phyloP scores from a whole-genome alignment of 495 filamentous ascomycete species.

The Glonium stellatum region DNA sequence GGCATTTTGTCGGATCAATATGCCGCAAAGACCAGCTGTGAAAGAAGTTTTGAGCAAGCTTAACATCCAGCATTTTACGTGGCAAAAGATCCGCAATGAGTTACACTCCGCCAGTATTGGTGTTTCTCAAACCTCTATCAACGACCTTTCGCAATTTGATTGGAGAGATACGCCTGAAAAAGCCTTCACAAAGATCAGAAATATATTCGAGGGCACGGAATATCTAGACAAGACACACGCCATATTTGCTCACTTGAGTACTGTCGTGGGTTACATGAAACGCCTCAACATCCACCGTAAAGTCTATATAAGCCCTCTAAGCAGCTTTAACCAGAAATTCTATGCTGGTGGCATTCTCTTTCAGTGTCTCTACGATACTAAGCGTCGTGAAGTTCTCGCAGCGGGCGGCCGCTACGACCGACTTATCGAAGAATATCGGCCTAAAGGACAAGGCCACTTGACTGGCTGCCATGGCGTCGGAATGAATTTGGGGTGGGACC shows the following conservation, averaged over 20 bases:
- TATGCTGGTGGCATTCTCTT: conserved; percentile 85
- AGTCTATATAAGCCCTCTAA: conserved; percentile 76
- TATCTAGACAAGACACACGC: conserved; percentile 59
- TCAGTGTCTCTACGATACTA: conserved; percentile 83
- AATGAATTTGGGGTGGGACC: conserved; percentile 86
- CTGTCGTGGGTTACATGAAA: conserved; percentile 67
- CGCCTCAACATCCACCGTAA: conserved; percentile 68
- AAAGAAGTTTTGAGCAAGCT: conserved; percentile 85
- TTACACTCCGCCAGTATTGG: conserved; percentile 72
- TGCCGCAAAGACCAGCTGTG: conserved; percentile 57
- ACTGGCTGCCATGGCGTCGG: conserved; percentile 69
- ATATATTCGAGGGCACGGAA: conserved; percentile 64
- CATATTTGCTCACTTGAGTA: conserved; percentile 69
- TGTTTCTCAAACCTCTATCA: conserved; percentile 80
- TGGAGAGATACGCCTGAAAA: conserved; percentile 73
- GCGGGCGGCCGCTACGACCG: conserved; percentile 90
- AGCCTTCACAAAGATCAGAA: conserved; percentile 63
- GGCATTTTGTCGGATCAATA: conserved; percentile 74
- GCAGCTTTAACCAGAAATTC: conserved; percentile 87
- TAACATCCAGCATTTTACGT: conserved; percentile 74
- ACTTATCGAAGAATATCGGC: conserved; percentile 65
- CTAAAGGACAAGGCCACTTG: conserved; percentile 39
- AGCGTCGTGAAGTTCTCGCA: conserved; percentile 78
- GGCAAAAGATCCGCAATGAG: conserved; percentile 79
- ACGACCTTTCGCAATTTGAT: conserved; percentile 85